Evolutionary conservation across 1,139 yeast genomes (phyloP), one percentile per base, ranked within the genome.

Genomic region (Suhomyces terraborum): DNA sequence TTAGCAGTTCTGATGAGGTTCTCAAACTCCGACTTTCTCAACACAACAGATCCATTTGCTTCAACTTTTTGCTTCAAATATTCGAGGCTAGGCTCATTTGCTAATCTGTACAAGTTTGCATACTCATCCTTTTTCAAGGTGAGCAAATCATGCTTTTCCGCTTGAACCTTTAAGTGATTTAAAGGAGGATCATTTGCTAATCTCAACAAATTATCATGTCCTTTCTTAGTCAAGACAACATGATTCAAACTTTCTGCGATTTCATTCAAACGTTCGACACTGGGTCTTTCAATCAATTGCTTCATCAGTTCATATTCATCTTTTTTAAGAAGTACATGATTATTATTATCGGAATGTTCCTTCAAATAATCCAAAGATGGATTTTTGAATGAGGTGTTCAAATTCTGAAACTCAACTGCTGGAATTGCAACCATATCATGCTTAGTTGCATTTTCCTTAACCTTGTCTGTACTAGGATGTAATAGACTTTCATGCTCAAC

Each of bases 61-160:
- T 35, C 30, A 1, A 61, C 59, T 32, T 46, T 52, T 9, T 48
- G 38, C 2, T 37, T 31, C 26, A 60, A 28, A 17, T 52, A 50
- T 10, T 54, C 57, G 5, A 44, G 20, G 1, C 54, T 45, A 8
- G 62, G 61, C 26, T 67, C 70, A 43, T 67, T 56, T 0, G 75
- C 73, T 10, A 52, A 41, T 33, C 61, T 62, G 46, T 58, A 67
- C 35, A 72, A 55, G 8, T 55, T 54, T n/a, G 73, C 60, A 43
- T 67, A 71, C 42, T 70, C 75, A 3, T 49, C 37, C 42, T 61
- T 59, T 3, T 63, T 46, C 41, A 72, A 53, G 0, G 75, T 65
- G 2, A 68, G 61, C 42, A 69, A 59, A n/a, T 63, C 61, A 38
- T 58, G 61, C 23, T 46, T 59, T 34, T 68, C 72, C 2, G 75